Conservation (phyloP, 208 protist species). For the Trichomonas gallinae region DNA sequence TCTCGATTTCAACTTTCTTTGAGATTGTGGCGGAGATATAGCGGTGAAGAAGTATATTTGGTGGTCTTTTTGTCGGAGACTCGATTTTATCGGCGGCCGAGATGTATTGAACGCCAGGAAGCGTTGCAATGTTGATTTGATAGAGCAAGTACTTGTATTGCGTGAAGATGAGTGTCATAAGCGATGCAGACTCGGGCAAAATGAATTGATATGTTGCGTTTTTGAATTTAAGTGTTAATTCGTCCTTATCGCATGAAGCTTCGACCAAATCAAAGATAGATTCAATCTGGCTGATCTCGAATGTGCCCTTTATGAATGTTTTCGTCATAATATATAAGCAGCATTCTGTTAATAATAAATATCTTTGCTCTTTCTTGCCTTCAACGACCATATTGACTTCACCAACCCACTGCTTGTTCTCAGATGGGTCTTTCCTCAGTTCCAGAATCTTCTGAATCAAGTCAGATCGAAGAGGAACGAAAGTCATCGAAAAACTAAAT, state of each 20-base stretch:
- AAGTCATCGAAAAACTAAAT: neutral
- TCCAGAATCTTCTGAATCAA: neutral
- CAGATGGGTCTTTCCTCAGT: neutral
- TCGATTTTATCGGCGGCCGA: neutral
- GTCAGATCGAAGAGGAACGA: neutral
- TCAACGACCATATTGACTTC: neutral
- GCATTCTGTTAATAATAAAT: neutral
- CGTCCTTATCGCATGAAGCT: neutral
- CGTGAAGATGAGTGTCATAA: neutral
- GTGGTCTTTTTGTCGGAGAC: neutral
- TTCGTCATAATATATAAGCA: neutral
- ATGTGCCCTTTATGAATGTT: neutral
- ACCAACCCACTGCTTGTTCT: slow-evolving; percentile 1
- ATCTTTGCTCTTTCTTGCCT: neutral
- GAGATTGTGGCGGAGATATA: neutral
- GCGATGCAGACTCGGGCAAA: neutral
- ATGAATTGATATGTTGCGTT: neutral
- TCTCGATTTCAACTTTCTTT: neutral
- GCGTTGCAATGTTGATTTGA: neutral
- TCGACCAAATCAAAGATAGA: neutral
- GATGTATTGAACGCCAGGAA: neutral
- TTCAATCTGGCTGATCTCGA: neutral
- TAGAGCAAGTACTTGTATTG: neutral
- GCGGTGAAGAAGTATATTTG: neutral
- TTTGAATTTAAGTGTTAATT: neutral